Evolutionary conservation across 768 basidiomycete genomes (phyloP).

Genomic region (Clavaria fumosa): DNA sequence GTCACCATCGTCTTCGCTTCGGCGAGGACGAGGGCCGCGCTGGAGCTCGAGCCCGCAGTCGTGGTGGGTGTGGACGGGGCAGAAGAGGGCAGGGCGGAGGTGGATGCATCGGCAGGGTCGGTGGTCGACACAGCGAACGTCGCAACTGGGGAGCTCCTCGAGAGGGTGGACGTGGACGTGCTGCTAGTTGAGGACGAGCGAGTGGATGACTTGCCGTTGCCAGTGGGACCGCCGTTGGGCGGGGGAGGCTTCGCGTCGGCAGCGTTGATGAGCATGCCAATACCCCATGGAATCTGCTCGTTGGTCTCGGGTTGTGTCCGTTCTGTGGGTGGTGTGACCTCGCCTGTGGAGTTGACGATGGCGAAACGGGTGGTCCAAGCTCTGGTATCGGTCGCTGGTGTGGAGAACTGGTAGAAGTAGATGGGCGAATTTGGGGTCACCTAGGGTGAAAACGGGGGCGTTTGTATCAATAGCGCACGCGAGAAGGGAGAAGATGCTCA

Average conservation of each 20-base stretch:
- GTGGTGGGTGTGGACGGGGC: no score
- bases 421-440: conserved; percentile 49
- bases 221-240: conserved; percentile 9
- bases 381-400: conserved; percentile 23
- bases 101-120: no score
- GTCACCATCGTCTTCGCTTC: no score
- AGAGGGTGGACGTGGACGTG: no score
- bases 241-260: conserved; percentile 26
- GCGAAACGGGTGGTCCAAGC: conserved; percentile 69
- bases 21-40: no score
- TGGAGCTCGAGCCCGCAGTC: no score
- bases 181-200: no score
- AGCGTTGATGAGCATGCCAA: conserved; percentile 37
- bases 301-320: conserved; percentile 35
- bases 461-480: neutral
- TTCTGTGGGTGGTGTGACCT: conserved; percentile 33
- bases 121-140: no score
- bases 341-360: conserved; percentile 38
- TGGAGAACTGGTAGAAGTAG: conserved; percentile 71
- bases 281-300: conserved; percentile 51
- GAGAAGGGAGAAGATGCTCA: conserved; percentile 17
- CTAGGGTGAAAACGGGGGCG: conserved; percentile 18
- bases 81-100: no score
- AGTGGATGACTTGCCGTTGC: conserved; percentile 6
- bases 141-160: no score